Conservation (phyloP, 2,329 filamentous ascomycete species). For the Eutypa lata region DNA sequence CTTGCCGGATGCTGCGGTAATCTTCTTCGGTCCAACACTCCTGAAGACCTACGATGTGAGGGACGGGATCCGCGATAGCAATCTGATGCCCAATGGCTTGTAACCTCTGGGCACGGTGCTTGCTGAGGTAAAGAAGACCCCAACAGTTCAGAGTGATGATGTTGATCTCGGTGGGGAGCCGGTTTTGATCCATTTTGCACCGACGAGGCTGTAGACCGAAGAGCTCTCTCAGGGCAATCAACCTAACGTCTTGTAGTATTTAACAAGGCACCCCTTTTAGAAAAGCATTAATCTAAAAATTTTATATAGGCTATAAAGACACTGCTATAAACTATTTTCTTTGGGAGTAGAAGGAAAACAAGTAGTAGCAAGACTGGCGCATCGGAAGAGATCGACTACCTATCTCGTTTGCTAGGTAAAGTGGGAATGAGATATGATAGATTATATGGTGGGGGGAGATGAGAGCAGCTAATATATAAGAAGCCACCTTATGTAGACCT, state of each 20-base stretch:
- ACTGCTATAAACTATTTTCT: too few species aligned
- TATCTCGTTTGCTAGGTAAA: too few species aligned
- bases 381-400: too few species aligned
- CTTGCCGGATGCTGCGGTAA: conserved; percentile 72
- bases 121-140: conserved; percentile 86
- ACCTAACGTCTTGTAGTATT: not conserved
- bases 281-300: too few species aligned
- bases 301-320: too few species aligned
- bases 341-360: too few species aligned
- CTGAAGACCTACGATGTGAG: conserved; percentile 88
- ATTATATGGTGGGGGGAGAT: too few species aligned
- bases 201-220: not conserved
- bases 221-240: not conserved
- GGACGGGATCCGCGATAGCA: conserved; percentile 62
- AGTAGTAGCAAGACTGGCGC: too few species aligned
- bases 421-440: too few species aligned
- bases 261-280: too few species aligned
- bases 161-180: conserved; percentile 59
- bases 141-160: conserved; percentile 94
- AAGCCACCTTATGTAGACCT: too few species aligned
- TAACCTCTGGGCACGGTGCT: conserved; percentile 73
- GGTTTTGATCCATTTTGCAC: conserved; percentile 23
- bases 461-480: too few species aligned
- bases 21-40: conserved; percentile 91
- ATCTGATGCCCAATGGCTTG: conserved; percentile 80